Evolutionary conservation across 2,329 filamentous ascomycete genomes (phyloP).

Genomic region (Elsinoe australis): DNA sequence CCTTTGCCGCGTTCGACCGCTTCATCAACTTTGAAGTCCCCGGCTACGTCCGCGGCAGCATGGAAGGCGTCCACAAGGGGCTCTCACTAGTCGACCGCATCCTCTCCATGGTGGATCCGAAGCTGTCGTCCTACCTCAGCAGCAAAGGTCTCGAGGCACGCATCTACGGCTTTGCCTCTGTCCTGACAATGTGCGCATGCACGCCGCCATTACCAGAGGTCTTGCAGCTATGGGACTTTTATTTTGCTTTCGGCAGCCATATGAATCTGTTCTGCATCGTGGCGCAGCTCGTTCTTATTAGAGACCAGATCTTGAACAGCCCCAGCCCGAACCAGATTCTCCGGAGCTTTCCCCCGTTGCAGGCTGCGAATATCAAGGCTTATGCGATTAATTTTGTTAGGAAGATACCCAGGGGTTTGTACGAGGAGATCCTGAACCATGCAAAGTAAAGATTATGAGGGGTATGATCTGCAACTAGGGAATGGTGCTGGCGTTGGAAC

Average conservation of each 20-base stretch:
- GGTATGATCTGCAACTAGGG: too few relatives aligned
- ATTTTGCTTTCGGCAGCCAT: slow-evolving; percentile 92
- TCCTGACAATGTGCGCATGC: slow-evolving; percentile 89
- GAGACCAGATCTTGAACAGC: slow-evolving; percentile 74
- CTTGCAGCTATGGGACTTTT: slow-evolving; percentile 87
- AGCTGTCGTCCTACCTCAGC: slow-evolving; percentile 74
- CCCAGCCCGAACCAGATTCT: slow-evolving; percentile 86
- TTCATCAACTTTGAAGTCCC: slow-evolving; percentile 84
- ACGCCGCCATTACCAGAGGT: slow-evolving; percentile 93
- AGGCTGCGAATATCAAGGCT: slow-evolving; percentile 71
- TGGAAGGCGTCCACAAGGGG: slow-evolving; percentile 94
- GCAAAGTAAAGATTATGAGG: too few relatives aligned
- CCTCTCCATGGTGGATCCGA: slow-evolving; percentile 81
- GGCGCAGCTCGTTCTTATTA: slow-evolving; percentile 82
- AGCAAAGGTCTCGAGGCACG: slow-evolving; percentile 84
- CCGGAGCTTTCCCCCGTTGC: slow-evolving; percentile 75
- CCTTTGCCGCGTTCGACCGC: slow-evolving; percentile 81
- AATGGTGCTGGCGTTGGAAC: slow-evolving; percentile 6
- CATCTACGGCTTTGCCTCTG: slow-evolving; percentile 92
- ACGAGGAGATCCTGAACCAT: slow-evolving; percentile 81
- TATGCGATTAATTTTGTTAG: slow-evolving; percentile 79
- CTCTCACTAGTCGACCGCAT: slow-evolving; percentile 87
- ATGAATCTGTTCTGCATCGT: slow-evolving; percentile 95
- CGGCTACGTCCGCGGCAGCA: slow-evolving; percentile 87
- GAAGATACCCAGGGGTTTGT: slow-evolving; percentile 85